phyloP scores from a whole-genome alignment of 768 basidiomycete genomes.

The Cystobasidium ongulense region DNA sequence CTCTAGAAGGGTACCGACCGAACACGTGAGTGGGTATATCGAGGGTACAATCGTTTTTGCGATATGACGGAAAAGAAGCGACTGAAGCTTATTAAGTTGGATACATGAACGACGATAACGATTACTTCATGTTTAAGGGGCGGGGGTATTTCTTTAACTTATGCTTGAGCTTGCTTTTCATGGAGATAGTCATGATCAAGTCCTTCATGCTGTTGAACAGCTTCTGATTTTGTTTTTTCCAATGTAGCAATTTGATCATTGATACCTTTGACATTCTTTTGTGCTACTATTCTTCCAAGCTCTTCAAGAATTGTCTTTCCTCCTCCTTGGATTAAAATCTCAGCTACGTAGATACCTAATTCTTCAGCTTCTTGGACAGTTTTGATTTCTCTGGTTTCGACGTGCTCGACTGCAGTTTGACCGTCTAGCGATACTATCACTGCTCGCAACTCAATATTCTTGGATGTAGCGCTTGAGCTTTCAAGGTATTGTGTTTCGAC shows the following conservation, averaged over 20 bases:
- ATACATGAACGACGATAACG: too few relatives aligned
- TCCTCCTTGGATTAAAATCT: constrained; percentile 58
- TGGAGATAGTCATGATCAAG: background rate
- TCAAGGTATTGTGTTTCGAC: constrained; percentile 51
- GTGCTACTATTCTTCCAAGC: constrained; percentile 50
- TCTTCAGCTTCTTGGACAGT: constrained; percentile 58
- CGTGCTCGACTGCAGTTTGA: constrained; percentile 60
- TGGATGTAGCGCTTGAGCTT: constrained; percentile 38
- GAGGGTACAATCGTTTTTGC: too few relatives aligned
- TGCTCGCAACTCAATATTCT: constrained; percentile 58
- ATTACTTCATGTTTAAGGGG: too few relatives aligned
- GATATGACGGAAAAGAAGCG: too few relatives aligned
- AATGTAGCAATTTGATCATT: background rate
- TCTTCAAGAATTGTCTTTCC: constrained; percentile 73
- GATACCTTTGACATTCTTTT: constrained; percentile 22
- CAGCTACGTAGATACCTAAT: constrained; percentile 62
- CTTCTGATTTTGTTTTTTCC: constrained; percentile 1
- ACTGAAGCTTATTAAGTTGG: too few relatives aligned
- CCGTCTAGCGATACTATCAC: constrained; percentile 81
- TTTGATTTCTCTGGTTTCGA: constrained; percentile 53
- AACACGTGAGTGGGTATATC: too few relatives aligned
- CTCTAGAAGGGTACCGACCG: too few relatives aligned
- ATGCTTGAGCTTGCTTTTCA: background rate
- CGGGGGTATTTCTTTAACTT: too few relatives aligned
- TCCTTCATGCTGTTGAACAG: background rate